Conservation (phyloP, 768 basidiomycete species). For the Boletus tylopilopsis region DNA sequence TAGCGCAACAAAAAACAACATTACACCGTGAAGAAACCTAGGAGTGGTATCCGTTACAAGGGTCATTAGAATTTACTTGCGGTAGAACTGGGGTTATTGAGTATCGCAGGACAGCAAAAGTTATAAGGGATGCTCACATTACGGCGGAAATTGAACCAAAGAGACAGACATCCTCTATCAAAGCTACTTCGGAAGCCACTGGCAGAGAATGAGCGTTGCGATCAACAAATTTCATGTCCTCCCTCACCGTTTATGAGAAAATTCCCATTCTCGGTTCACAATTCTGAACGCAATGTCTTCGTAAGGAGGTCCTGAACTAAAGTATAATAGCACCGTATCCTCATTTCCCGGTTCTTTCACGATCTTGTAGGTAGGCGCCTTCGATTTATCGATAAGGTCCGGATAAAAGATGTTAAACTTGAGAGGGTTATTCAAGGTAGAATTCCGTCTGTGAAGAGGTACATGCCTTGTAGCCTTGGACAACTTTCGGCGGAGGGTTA, state of each 20-base stretch:
- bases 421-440: slow-evolving; percentile 13
- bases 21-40: slow-evolving; percentile 32
- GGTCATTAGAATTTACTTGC: slow-evolving; percentile 49
- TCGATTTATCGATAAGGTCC: slow-evolving; percentile 96
- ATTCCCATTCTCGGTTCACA: slow-evolving; percentile 98
- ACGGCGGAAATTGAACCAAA: slow-evolving; percentile 95
- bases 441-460: background rate
- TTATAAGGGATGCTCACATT: slow-evolving; percentile 56
- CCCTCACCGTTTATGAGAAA: slow-evolving; percentile 86
- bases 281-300: slow-evolving; percentile 99
- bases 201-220: slow-evolving; percentile 11
- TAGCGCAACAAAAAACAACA: slow-evolving; percentile 12
- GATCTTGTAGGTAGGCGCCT: slow-evolving; percentile 95
- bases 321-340: slow-evolving; percentile 89
- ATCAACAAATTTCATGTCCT: slow-evolving; percentile 6
- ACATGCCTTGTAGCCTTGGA: slow-evolving; percentile 92
- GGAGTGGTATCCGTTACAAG: slow-evolving; percentile 20
- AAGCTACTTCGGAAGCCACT: slow-evolving; percentile 97
- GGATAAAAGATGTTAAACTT: slow-evolving; percentile 98
- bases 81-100: slow-evolving; percentile 60
- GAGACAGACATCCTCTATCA: slow-evolving; percentile 91
- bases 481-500: slow-evolving; percentile 98
- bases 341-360: slow-evolving; percentile 93
- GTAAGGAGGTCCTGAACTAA: slow-evolving; percentile 96
- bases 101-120: slow-evolving; percentile 8